Evolutionary conservation across 345 rosid species (phyloP).

Genomic region (Combretum micranthum): DNA sequence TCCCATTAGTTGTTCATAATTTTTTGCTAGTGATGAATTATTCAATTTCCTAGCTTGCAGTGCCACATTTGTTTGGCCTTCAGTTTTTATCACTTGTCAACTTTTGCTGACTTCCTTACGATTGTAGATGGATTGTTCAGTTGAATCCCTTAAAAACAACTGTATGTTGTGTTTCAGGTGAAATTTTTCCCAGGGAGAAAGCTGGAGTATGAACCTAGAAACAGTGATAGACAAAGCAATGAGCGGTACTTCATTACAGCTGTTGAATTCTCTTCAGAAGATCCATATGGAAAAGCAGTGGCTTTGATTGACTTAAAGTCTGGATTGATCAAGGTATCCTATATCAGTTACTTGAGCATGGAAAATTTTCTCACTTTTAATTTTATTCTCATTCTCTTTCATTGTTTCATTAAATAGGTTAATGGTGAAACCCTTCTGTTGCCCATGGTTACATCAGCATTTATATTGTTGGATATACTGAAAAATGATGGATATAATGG

Average conservation of each 20-base stretch:
- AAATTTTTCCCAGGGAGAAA: slow-evolving; percentile 54
- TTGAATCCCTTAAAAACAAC: slow-evolving; percentile 6
- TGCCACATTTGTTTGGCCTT: no score
- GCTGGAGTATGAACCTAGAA: slow-evolving; percentile 66
- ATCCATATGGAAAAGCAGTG: slow-evolving; percentile 83
- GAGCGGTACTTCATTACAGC: slow-evolving; percentile 68
- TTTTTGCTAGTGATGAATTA: no score
- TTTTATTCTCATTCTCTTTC: slow-evolving; percentile 1
- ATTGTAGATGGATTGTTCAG: not conserved
- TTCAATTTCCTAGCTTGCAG: no score
- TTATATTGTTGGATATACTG: slow-evolving; percentile 46
- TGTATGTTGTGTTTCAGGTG: slow-evolving; percentile 42
- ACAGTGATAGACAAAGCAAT: slow-evolving; percentile 30
- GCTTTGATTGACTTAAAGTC: slow-evolving; percentile 71
- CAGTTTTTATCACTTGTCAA: no score
- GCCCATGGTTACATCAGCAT: slow-evolving; percentile 49
- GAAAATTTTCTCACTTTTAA: not conserved
- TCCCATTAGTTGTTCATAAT: no score
- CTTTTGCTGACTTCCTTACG: not conserved
- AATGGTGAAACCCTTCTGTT: slow-evolving; percentile 57
- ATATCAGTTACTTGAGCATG: slow-evolving; percentile 3
- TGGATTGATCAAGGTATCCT: slow-evolving; percentile 50
- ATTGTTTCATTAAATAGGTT: slow-evolving; percentile 37
- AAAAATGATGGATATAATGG: slow-evolving; percentile 37
- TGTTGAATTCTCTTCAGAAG: slow-evolving; percentile 60